Evolutionary conservation across 2,329 filamentous ascomycete species (phyloP), one percentile per base, ranked within the genome.

Genomic region (Leptographium procerum): DNA sequence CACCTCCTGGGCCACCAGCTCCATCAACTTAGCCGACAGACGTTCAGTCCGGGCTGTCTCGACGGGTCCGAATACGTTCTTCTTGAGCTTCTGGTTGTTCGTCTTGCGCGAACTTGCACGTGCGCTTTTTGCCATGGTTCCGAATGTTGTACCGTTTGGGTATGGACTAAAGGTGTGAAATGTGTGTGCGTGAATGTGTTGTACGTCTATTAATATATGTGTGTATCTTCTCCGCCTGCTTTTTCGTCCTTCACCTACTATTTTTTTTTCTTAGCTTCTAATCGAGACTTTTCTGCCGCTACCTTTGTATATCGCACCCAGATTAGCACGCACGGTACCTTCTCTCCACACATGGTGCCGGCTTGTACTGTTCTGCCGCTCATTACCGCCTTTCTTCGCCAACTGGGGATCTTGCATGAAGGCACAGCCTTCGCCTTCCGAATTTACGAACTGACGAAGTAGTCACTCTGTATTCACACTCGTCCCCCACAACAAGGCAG

Each of bases 21-120:
- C 90, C 67, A 91, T 78, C 61, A 96, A 78, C 74, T 94, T 96
- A 61, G 88, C 87, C 45, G 89, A 90, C 40, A 96, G 82, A 64
- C 92, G 86, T 72, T 91, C 86, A 57, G 85, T 86, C 65, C 92
- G 83, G 52, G 88, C 91, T 66, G 80, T 76, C 71, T 92, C 89
- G 58, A 85, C 84, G 19, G 92, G 92, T 1, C 87, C 89, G 73
- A 95, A 96, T 64, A 96, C 87, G 64, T 83, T 84, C 64, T 82
- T 78, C 72, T 91, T 91, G 64, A 96, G 80, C 66, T 83, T 86
- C 65, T 82, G 80, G 75, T 91, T 90, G 77, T 96, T 96, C 67
- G 80, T 79, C 77, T 96, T 96, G 67, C 79, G 84, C 64, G 82
- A 78, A 70, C 87, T 95, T 64, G 91, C 83, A 70, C 92, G 82